Evolutionary conservation across 176 grass and related monocot species (phyloP), one percentile per base, ranked within the genome.

Genomic region (Lolium rigidum): DNA sequence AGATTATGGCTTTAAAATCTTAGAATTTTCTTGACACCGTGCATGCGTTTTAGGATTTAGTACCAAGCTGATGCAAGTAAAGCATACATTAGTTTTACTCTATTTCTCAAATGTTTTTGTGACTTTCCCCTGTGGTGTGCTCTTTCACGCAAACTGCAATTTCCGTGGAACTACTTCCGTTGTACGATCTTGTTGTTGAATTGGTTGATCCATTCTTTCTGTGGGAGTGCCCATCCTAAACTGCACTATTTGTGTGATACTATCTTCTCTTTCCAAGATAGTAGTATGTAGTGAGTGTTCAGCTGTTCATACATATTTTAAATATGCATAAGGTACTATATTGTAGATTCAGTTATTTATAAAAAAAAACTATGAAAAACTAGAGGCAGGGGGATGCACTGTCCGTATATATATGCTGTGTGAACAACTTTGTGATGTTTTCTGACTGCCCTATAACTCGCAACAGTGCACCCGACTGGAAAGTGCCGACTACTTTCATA

Each of bases 401-500:
- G 31, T 35, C 31, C 31, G 31, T 35, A 35, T 58, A 59, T 57
- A 65, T 66, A 66, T 35, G 73, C 9, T 41, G 18, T 20, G 37
- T 21, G 25, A 54, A 55, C 43, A 37, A 5, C 10, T 66, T 13
- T 20, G 24, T 49, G 60, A 80, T 20, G 7, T 74, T 7, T 61
- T 47, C 49, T 60, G 31, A 76, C 14, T 74, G 7, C 17, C 55
- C 18, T 80, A 26, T 76, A 69, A 81, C 25, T 26, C 67, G 67
- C n/a, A 69, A 90, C 86, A 98, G 93, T 61, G 96, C 96, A 52
- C 86, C 91, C 1, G 87, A 92, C 52, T 98, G 93, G 96, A 95
- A 95, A 69, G 91, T 98, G 51, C 84, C 93, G 17, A 94, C 93
- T 76, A 98, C 96, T 43, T 98, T 98, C 86, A 94, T 98, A 79